Evolutionary conservation across 2,329 filamentous ascomycete species (phyloP), one percentile per base, ranked within the genome.

Genomic region (Colletotrichum lini): DNA sequence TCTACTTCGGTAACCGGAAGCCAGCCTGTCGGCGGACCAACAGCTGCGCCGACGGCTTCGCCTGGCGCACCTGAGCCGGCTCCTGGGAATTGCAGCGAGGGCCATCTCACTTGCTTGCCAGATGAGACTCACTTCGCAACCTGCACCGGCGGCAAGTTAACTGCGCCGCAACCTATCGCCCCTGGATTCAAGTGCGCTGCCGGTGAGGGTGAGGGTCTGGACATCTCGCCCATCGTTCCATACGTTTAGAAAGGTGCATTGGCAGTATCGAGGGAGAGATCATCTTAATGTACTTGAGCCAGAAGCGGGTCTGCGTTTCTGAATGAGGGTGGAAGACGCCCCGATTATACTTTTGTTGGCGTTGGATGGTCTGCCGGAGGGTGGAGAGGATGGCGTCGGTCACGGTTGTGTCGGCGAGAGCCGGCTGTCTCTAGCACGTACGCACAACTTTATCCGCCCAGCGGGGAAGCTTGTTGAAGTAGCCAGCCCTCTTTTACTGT

Each of bases 121-220:
- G 65, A 63, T 35, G 58, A 68, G 58, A 58, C 26, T 12, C 58
- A 63, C 23, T 71, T 71, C 42, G 68, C 68, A 47, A 71, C 68
- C n/a, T 71, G 68, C 26, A 71, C 68, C 5, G 68, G 65, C 5
- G 68, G 68, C 21, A 23, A 71, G 21, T 38, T 68, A 53, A 71
- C 68, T 18, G 44, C 21, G 15, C 65, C 68, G 40, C 68, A 71
- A 30, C 68, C 68, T 21, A 59, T 71, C 49, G 65, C 68, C 2
- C 68, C 58, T 42, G 68, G 68, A 15, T 71, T 71, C 53, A 68
- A 71, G 58, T 71, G 68, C 40, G 12, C 35, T 13, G 58, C 65
- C 9, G 65, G 65, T 12, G 65, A 71, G 15, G 47, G 68, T 0
- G 21, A 68, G n/a, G 65, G 65, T 1, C 21, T 71, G 6, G 58